phyloP scores from a whole-genome alignment of 768 basidiomycete genomes.

The Kwoniella sp. region DNA sequence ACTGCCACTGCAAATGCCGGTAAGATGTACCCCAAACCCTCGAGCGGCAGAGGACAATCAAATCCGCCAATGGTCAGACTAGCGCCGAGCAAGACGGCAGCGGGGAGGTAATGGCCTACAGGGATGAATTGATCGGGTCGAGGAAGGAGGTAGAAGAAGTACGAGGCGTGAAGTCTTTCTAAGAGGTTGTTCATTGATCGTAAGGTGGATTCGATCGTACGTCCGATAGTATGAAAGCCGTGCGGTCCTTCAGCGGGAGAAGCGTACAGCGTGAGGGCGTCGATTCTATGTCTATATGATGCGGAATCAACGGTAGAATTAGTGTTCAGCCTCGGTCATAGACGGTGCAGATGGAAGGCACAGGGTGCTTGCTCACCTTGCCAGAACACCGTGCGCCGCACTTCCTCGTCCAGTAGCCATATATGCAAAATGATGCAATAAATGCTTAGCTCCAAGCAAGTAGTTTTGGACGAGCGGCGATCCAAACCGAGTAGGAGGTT shows the following conservation, averaged over 20 bases:
- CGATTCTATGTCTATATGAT: conserved; percentile 76
- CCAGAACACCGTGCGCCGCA: conserved; percentile 86
- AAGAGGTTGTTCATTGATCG: conserved; percentile 90
- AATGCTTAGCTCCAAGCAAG: conserved; percentile 63
- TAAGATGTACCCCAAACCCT: conserved; percentile 67
- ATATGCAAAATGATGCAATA: conserved; percentile 70
- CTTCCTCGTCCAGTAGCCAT: conserved; percentile 78
- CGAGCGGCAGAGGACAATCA: conserved; percentile 52
- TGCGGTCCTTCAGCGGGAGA: conserved; percentile 87
- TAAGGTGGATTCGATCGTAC: conserved; percentile 81
- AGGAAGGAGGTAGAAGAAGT: conserved; percentile 90
- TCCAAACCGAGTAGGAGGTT: conserved; percentile 5
- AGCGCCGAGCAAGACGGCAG: conserved; percentile 77
- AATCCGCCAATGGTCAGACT: conserved; percentile 85
- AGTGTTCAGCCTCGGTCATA: too few species aligned
- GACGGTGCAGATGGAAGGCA: too few species aligned
- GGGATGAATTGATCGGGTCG: conserved; percentile 72
- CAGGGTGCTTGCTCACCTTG: conserved; percentile 73
- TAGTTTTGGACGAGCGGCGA: conserved; percentile 29
- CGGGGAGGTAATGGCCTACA: conserved; percentile 87
- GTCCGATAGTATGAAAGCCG: conserved; percentile 91
- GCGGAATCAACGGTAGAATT: background rate
- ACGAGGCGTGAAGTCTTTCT: conserved; percentile 94
- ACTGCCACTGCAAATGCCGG: conserved; percentile 22
- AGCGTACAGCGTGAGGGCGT: conserved; percentile 87